These are phyloP conservation scores for Penicillium palitans DNA, from an alignment of 2,329 filamentous ascomycete species.

Conservation along the genomic window DNA sequence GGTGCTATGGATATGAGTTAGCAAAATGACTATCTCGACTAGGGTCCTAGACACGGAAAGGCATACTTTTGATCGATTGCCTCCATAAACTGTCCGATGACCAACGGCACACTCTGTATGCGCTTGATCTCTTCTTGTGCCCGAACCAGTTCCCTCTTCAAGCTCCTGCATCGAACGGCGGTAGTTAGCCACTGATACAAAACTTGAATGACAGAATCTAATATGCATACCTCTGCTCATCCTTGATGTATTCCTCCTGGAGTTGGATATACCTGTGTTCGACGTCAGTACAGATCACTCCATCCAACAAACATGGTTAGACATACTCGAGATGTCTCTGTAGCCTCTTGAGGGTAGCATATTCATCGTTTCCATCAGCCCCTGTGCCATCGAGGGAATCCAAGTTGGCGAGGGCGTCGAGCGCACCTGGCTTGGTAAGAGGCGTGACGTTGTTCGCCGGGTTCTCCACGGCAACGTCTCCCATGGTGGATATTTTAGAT, in stretches of 20 bases:
- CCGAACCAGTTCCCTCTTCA: slow-evolving; percentile 95
- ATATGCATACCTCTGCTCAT: slow-evolving; percentile 78
- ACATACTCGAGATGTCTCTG: slow-evolving; percentile 91
- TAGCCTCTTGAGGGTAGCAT: slow-evolving; percentile 92
- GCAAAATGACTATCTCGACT: neutral
- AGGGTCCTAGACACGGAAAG: slow-evolving; percentile 1
- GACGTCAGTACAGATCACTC: slow-evolving; percentile 22
- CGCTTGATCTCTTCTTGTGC: slow-evolving; percentile 99
- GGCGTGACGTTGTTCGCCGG: slow-evolving; percentile 70
- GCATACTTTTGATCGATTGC: slow-evolving; percentile 97
- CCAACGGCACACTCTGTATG: slow-evolving; percentile 95
- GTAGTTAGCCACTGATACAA: slow-evolving; percentile 15
- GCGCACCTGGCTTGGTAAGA: slow-evolving; percentile 77
- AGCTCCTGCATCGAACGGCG: slow-evolving; percentile 59
- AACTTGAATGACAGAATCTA: neutral
- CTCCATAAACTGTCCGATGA: slow-evolving; percentile 99
- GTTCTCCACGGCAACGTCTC: slow-evolving; percentile 81
- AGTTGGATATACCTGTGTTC: slow-evolving; percentile 79
- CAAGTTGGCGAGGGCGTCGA: slow-evolving; percentile 79
- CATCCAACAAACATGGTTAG: neutral
- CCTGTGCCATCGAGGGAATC: slow-evolving; percentile 83
- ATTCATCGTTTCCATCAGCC: slow-evolving; percentile 84
- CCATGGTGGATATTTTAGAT: slow-evolving; percentile 59
- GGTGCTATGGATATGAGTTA: slow-evolving; percentile 59
- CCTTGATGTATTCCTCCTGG: slow-evolving; percentile 99